Evolutionary conservation across 1,284 basidiomycete species (phyloP).

Genomic region (Sparassis latifolia): DNA sequence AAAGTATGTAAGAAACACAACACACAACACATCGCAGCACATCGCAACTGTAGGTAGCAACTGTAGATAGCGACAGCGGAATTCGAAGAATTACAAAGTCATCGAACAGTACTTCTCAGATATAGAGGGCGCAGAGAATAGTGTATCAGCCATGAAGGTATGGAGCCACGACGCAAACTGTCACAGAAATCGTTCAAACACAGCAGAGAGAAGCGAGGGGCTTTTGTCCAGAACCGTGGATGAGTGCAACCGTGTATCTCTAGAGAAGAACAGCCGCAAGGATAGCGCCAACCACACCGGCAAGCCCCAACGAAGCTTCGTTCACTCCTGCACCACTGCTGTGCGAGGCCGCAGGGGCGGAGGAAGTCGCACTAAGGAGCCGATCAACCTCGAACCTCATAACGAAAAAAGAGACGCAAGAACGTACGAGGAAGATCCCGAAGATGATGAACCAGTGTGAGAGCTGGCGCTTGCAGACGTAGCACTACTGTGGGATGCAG

Average conservation of each 20-base stretch:
- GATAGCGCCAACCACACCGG: conserved; percentile 20
- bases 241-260: background rate
- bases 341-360: conserved; percentile 1
- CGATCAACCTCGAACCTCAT: background rate
- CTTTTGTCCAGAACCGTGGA: conserved; percentile 3
- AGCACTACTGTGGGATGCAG: conserved; percentile 23
- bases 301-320: conserved; percentile 16
- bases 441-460: conserved; percentile 3
- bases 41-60: background rate
- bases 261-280: conserved; percentile 23
- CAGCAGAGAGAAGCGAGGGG: background rate
- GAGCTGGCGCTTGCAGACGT: background rate
- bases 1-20: background rate
- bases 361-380: background rate
- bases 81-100: no score
- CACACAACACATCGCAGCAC: background rate
- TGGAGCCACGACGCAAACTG: background rate
- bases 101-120: no score
- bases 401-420: background rate
- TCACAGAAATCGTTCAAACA: background rate
- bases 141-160: no score
- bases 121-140: no score
- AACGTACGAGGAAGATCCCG: background rate
- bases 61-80: background rate
- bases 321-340: conserved; percentile 13